Conservation (phyloP, 352 stramenopile species). For the Pythium chondricola region DNA sequence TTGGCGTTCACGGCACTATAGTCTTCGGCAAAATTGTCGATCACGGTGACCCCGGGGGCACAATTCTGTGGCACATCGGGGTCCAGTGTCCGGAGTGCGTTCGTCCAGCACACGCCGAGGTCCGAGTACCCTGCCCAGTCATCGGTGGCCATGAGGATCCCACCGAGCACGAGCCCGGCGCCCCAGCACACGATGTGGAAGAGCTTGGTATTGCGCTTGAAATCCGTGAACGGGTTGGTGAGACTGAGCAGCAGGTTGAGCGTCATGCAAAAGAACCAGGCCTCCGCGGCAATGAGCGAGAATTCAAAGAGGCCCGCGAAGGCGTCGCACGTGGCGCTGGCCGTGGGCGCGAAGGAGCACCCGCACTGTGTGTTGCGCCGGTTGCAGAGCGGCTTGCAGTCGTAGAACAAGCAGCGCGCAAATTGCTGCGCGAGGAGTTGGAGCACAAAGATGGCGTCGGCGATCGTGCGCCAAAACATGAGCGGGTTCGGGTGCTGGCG, state of each 20-base stretch:
- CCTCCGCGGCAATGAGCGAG: conserved; percentile 74
- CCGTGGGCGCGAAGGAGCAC: conserved; percentile 39
- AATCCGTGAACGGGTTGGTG: conserved; percentile 89
- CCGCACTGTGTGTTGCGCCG: conserved; percentile 64
- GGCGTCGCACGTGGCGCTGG: conserved; percentile 51
- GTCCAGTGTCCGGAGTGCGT: conserved; percentile 63
- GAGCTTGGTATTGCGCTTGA: conserved; percentile 77
- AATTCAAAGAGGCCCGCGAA: conserved; percentile 86
- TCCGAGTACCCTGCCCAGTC: conserved; percentile 85
- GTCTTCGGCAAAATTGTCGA: conserved; percentile 53
- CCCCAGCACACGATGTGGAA: conserved; percentile 87
- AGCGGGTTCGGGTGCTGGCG: conserved; percentile 84
- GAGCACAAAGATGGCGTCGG: conserved; percentile 77
- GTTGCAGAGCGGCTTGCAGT: conserved; percentile 76
- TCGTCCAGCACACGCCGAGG: conserved; percentile 83
- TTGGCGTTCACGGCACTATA: conserved; percentile 82
- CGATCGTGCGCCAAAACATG: conserved; percentile 86
- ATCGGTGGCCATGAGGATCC: conserved; percentile 63
- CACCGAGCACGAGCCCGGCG: conserved; percentile 41
- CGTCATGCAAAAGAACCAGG: conserved; percentile 89
- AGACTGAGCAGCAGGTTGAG: conserved; percentile 82
- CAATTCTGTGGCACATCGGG: conserved; percentile 30
- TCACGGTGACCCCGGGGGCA: conserved; percentile 27
- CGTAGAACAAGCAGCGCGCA: conserved; percentile 68
- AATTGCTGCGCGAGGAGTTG: conserved; percentile 80